Conservation (phyloP, 495 filamentous ascomycete genomes). For the Cercophora sp. region DNA sequence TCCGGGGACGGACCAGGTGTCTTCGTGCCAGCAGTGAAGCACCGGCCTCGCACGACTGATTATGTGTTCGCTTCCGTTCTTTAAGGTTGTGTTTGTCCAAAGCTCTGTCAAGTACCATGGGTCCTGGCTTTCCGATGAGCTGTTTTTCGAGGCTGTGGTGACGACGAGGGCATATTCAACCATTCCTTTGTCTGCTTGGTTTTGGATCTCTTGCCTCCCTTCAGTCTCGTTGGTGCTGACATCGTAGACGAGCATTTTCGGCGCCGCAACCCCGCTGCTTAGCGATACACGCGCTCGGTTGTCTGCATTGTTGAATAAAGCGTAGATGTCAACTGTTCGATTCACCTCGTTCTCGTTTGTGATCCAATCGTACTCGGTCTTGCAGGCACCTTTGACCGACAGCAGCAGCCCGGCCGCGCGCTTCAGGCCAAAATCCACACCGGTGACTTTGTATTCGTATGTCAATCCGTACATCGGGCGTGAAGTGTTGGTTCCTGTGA, state of each 20-base stretch:
- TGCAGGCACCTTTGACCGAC: background rate
- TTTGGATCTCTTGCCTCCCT: too few relatives aligned
- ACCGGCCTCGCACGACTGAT: too few relatives aligned
- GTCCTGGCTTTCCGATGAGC: background rate
- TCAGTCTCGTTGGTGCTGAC: too few relatives aligned
- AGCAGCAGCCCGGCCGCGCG: background rate
- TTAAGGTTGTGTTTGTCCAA: too few relatives aligned
- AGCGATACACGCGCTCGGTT: too few relatives aligned
- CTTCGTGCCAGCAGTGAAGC: conserved; percentile 11
- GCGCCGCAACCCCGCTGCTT: too few relatives aligned
- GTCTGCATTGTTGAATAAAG: background rate
- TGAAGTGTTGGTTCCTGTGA: too few relatives aligned
- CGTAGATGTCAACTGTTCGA: background rate
- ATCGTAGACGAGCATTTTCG: too few relatives aligned
- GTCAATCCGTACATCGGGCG: conserved; percentile 5
- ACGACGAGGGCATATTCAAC: too few relatives aligned
- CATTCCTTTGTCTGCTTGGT: background rate
- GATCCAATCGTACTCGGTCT: conserved; percentile 10
- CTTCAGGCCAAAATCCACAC: conserved; percentile 5
- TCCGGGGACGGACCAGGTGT: too few relatives aligned
- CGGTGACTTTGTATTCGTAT: conserved; percentile 6
- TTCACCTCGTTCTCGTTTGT: background rate
- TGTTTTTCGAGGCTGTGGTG: too few relatives aligned
- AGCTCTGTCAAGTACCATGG: conserved; percentile 9
- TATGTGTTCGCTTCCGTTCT: too few relatives aligned